Evolutionary conservation across 768 basidiomycete species (phyloP), one percentile per base, ranked within the genome.

Genomic region (Calocybe cyanea): DNA sequence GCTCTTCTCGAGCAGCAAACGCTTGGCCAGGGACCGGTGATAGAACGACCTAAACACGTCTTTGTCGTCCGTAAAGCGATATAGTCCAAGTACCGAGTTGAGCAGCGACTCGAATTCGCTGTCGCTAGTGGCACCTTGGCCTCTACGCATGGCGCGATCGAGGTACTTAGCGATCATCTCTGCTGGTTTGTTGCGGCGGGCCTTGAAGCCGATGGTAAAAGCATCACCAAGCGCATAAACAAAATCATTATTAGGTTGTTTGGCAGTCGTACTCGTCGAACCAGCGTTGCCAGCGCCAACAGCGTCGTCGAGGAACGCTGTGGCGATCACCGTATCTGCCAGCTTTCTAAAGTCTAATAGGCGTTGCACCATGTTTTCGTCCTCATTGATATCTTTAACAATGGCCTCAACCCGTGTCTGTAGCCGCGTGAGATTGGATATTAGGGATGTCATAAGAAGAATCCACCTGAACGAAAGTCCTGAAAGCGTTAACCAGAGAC

Each of bases 21-120:
- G 77, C 69, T 89, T 93, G n/a, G 92, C 87, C 28, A 96, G 66
- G 30, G 84, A 80, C 9, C 90, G 83, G 64, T 87, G 87, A 63
- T 95, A 97, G 65, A 93, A 96, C 20, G 85, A 84, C 56, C 92
- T 80, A 63, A 96, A 97, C 24, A 95, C 90, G 58, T 96, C 92
- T 61, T 92, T 92, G 59, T 94, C 92, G 41, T 91, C 85, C 4
- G 90, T 93, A 61, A 81, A 94, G 43, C 89, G 72, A 64, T 93
- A 95, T 45, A 97, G 65, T 6, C 67, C 77, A 19, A 96, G 69
- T 3, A 78, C 86, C 7, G 68, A 73, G 46, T 89, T 81, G 47
- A 96, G 66, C 43, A 78, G 60, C 2, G 64, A 63, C 40, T 81
- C 76, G 63, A 88, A 92, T 24, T 75, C 77, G 11, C 60, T 66